phyloP scores from a whole-genome alignment of 495 filamentous ascomycete genomes.

The Terfezia claveryi region DNA sequence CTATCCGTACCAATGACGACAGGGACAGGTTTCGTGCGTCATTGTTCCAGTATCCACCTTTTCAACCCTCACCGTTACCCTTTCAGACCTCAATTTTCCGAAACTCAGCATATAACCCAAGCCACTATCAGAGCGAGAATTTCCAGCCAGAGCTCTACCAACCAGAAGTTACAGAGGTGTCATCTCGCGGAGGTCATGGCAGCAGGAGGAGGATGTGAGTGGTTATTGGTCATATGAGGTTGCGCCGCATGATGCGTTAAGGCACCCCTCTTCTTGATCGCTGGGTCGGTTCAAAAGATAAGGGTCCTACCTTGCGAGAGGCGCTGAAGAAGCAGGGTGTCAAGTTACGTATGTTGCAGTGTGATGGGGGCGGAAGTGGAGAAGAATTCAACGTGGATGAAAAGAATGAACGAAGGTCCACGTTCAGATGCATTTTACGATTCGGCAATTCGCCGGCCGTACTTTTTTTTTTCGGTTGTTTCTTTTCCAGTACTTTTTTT shows the following conservation, averaged over 20 bases:
- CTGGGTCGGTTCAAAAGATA: neutral
- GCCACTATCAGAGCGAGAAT: conserved; percentile 64
- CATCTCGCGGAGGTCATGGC: neutral
- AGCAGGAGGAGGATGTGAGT: neutral
- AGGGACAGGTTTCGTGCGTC: conserved; percentile 9
- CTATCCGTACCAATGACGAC: conserved; percentile 27
- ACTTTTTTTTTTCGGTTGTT: too few relatives aligned
- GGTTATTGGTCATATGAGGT: neutral
- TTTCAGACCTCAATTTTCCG: conserved; percentile 33
- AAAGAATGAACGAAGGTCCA: too few relatives aligned
- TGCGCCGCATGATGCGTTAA: neutral
- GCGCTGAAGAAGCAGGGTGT: neutral
- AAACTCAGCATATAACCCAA: conserved; percentile 54
- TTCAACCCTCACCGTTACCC: conserved; percentile 15
- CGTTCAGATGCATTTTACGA: too few relatives aligned
- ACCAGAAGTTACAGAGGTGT: conserved; percentile 1
- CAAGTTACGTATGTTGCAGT: neutral
- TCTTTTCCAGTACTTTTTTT: too few relatives aligned
- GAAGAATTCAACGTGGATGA: too few relatives aligned
- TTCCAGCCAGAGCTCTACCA: conserved; percentile 50
- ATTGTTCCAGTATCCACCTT: conserved; percentile 8
- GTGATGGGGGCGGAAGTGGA: too few relatives aligned
- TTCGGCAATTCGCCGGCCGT: too few relatives aligned
- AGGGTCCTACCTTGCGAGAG: neutral
- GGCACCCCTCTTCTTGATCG: neutral